Base-by-base conservation (phyloP, 768 basidiomycete genomes). In the Pulveroboletus frians region DNA sequence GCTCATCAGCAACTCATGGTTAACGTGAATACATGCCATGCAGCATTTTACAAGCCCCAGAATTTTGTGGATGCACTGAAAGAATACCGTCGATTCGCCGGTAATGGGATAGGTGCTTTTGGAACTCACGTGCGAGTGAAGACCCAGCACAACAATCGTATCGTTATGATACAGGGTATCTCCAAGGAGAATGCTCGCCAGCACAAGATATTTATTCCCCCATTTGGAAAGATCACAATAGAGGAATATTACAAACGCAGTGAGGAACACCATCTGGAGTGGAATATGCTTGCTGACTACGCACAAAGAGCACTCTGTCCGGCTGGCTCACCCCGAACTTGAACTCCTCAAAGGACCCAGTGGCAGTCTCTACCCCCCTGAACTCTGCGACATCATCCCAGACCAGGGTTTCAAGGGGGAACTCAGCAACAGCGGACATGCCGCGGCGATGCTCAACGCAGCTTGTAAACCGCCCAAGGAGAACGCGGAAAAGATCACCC, bases 71-170 rank as follows among this genome's bases (percentile, higher is more conserved):
- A 64, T 3, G 66, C 71, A 4, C 59, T 80, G 65, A 44, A 67
- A 0, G 63, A 66, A 36, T 77, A 77, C 55, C 53, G 58, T 18
- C 58, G 66, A 4, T 71, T 75, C 13, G 79, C 73, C 53, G 79
- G 74, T 38, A 76, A 79, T 9, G 83, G 77, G 17, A 54, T 68
- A 2, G 69, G 68, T 15, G 76, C 70, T 1, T 91, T 88, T 53
- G 81, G 77, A 23, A 77, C 71, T 45, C 79, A 84, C 11, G 74
- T 91, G 3, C 73, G 88, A 26, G 72, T 92, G 56, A 77, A 78
- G 2, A 76, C 68, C 2, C 81, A 80, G 62, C 72, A 88, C 9
- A 77, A 78, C 11, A 81, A 85, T 47, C 78, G 66, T 59, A 85
- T 85, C 61, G 80, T 83, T 0, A 75, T 89, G 60, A 85, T 91